Conservation (phyloP, 257 asterid species). For the Salvia hispanica region DNA sequence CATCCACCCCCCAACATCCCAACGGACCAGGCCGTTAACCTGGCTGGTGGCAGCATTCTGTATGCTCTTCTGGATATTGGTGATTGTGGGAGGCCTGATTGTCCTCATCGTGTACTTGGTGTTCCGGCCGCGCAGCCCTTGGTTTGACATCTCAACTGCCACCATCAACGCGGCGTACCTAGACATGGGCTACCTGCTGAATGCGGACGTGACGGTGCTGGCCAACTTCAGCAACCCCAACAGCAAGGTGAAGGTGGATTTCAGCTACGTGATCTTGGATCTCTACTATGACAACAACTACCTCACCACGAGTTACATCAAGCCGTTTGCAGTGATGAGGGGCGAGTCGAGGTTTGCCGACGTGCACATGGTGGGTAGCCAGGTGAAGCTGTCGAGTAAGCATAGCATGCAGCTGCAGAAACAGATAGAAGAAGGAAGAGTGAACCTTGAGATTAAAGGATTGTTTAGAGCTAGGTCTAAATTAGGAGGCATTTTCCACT, state of each 20-base stretch:
- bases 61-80: constrained; percentile 73
- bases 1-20: constrained; percentile 36
- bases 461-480: constrained; percentile 62
- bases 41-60: constrained; percentile 85
- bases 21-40: constrained; percentile 55
- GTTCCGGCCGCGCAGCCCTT: constrained; percentile 73
- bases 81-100: constrained; percentile 69
- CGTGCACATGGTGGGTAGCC: constrained; percentile 73
- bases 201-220: constrained; percentile 71
- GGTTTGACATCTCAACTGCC: constrained; percentile 69
- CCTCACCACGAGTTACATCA: constrained; percentile 61
- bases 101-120: constrained; percentile 72
- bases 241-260: constrained; percentile 73
- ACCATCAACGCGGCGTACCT: constrained; percentile 90
- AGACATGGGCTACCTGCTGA: constrained; percentile 84
- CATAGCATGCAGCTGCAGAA: constrained; percentile 51
- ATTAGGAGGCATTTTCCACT: constrained; percentile 67
- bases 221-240: constrained; percentile 92
- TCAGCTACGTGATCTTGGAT: constrained; percentile 58
- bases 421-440: constrained; percentile 66
- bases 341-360: constrained; percentile 55
- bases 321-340: constrained; percentile 58
- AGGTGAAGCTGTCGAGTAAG: constrained; percentile 56
- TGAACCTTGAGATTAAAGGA: constrained; percentile 64
- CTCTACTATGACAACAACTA: constrained; percentile 52